Evolutionary conservation across 345 rosid species (phyloP), one percentile per base, ranked within the genome.

Genomic region (Citrus maxima): DNA sequence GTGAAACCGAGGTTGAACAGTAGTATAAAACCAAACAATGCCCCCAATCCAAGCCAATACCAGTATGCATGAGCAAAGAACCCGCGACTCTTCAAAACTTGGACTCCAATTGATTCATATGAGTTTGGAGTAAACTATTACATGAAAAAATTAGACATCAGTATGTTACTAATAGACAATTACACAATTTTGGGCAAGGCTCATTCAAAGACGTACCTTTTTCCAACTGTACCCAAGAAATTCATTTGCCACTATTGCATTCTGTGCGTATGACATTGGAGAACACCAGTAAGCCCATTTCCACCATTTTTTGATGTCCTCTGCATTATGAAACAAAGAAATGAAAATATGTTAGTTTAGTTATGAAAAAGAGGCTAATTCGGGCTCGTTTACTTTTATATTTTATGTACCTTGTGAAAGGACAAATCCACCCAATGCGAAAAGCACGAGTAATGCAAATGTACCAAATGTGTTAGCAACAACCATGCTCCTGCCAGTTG

Each of bases 31-130:
- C 94, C 95, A 35, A 82, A 16, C 79, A 81, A 55, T 35, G 87
- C 95, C 10, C 86, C 88, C 13, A 86, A 65, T 78, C 92, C 94
- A 12, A 91, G 59, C 97, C 95, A 93, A 69, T 89, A 93, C 95
- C 92, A 90, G 30, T 86, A 49, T 24, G 88, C 67, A 6, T 88
- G 63, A 2, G 85, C 64, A 75, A 85, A 80, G 80, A 91, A 59
- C 34, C 85, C 89, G 28, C 92, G 90, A 6, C 70, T 58, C 83
- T 82, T 74, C 81, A 91, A 61, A 54, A 88, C 67, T 80, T 75
- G 78, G 72, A 86, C 49, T 25, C 97, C 97, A 7, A 88, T 74
- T 72, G 85, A 1, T 6, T 78, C 82, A 51, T 68, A 67, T 40
- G 82, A 69, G 72, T 82, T 76, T 22, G 65, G 75, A 42, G 66